Base-by-base conservation (phyloP, 2,329 filamentous ascomycete species). In the Mycosphaerella arachidis region DNA sequence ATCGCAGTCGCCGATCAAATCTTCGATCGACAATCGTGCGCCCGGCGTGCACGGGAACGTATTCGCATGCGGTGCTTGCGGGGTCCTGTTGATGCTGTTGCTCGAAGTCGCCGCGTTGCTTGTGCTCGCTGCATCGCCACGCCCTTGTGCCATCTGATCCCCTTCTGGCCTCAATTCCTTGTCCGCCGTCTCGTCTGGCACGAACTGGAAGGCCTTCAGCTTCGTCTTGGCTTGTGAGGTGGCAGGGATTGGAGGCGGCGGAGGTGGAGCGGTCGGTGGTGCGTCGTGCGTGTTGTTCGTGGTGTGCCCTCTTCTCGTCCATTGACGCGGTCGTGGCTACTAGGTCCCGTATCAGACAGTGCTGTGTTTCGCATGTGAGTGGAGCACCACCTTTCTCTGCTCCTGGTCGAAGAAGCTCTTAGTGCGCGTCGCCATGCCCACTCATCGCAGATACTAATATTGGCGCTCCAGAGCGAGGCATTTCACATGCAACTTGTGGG, bases 1-100 rank as follows among this genome's bases (percentile, higher is more conserved):
- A 70, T 86, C 84, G 52, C 79, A 79, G 68, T 85, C 84, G 63
- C 83, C 83, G 50, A 87, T 83, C 33, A 87, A 74, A 62, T 86
- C 84, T 33, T 83, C 82, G 12, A 87, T 74, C 27, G 84, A 82
- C 43, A 86, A 78, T 57, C 83, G 76, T 48, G 84, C 81, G 27
- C 79, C 81, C 1, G 85, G 84, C 13, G 84, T 87, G 45, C 83
- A 84, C 2, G 84, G 84, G 16, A 76, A 76, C 30, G 75, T 71
- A 27, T 73, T 69, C 30, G 67, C 64, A 55, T 73, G 70, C 3
- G 63, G 63, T 9, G 70, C 56, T 37, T 63, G 63, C 12, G 67
- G 66, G 10, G 66, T 66, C n/a, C 63, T 63, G 30, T 29, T 56
- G 31, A 46, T 53, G 51, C 30, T 62, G 48, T 52, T 58, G 37